Percentiles rank a stretch among this genome's conserved stretches.
Conservation (phyloP, 2,329 filamentous ascomycete genomes). For the Arthroderma sp. region DNA sequence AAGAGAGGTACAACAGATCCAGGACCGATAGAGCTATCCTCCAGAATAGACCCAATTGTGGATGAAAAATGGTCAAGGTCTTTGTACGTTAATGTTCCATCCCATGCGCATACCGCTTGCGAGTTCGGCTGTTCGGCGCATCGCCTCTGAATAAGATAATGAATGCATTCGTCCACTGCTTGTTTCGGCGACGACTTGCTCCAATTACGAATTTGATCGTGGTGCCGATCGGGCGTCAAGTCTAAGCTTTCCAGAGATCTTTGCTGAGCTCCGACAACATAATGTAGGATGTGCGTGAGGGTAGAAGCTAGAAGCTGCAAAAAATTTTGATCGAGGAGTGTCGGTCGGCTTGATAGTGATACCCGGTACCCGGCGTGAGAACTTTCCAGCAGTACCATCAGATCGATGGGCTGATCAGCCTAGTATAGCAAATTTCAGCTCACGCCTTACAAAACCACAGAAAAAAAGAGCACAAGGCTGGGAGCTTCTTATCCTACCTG, state of each 20-base stretch:
- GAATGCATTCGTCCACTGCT: slow-evolving; percentile 7
- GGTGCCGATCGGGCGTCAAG: neutral
- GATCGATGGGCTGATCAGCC: slow-evolving; percentile 1
- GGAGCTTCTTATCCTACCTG: neutral
- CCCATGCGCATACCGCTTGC: slow-evolving; percentile 14
- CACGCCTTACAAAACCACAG: neutral
- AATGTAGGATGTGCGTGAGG: neutral
- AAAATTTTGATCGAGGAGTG: slow-evolving; percentile 1
- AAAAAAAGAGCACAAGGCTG: neutral
- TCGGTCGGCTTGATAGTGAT: neutral
- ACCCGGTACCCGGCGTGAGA: neutral
- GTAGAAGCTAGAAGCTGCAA: neutral
- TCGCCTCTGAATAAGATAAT: slow-evolving; percentile 11
- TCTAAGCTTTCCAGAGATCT: neutral
- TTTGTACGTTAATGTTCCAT: slow-evolving; percentile 11
- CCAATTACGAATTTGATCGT: slow-evolving; percentile 1
- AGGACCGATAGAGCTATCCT: slow-evolving; percentile 13
- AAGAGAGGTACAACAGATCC: slow-evolving; percentile 7
- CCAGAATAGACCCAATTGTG: slow-evolving; percentile 3
- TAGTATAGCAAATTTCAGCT: neutral
- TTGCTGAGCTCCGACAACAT: neutral
- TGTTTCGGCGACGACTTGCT: slow-evolving; percentile 1
- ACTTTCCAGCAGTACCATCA: slow-evolving; percentile 1
- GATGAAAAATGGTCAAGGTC: slow-evolving; percentile 13
- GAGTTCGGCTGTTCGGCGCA: slow-evolving; percentile 7